Evolutionary conservation across 2,329 filamentous ascomycete genomes (phyloP).

Genomic region (Clarireedia paspali): DNA sequence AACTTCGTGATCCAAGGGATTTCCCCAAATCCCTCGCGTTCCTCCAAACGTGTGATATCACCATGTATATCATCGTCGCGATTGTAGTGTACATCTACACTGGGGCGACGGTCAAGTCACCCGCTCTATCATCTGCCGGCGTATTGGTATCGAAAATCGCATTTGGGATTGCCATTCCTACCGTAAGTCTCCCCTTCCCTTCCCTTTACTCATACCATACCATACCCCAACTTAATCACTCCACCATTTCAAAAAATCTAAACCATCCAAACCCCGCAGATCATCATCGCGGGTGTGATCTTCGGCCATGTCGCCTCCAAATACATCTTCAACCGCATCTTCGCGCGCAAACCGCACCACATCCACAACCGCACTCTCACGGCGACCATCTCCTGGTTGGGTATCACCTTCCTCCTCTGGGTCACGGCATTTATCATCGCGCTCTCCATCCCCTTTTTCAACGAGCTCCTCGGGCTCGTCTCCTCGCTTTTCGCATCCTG

Average conservation of each 20-base stretch:
- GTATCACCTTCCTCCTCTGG: slow-evolving; percentile 49
- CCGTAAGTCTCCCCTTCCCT: slow-evolving; percentile 21
- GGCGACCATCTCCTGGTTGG: slow-evolving; percentile 49
- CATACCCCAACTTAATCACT: not conserved
- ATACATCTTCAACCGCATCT: slow-evolving; percentile 57
- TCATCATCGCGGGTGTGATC: slow-evolving; percentile 64
- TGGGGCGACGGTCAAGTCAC: slow-evolving; percentile 52
- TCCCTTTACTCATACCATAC: not conserved
- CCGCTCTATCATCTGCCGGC: slow-evolving; percentile 53
- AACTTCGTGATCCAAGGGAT: slow-evolving; percentile 45
- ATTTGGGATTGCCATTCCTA: slow-evolving; percentile 61
- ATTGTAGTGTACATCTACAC: slow-evolving; percentile 59
- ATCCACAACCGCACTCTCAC: slow-evolving; percentile 36
- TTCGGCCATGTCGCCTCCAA: slow-evolving; percentile 60
- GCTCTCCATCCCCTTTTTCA: slow-evolving; percentile 61
- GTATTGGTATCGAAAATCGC: slow-evolving; percentile 51
- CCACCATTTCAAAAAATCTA: not conserved
- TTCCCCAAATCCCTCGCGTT: slow-evolving; percentile 50
- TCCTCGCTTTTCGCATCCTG: slow-evolving; percentile 41
- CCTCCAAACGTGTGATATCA: slow-evolving; percentile 50
- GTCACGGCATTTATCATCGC: slow-evolving; percentile 58
- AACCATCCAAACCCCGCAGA: slow-evolving; percentile 27
- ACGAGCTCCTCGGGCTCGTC: slow-evolving; percentile 55
- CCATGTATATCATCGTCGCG: slow-evolving; percentile 45
- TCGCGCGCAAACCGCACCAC: slow-evolving; percentile 37